A percentile compares a stretch with the other conserved stretches of the same genome.
These are phyloP conservation scores for Penicillium sp. DNA, from an alignment of 2,329 filamentous ascomycete genomes.

Conservation along the genomic window DNA sequence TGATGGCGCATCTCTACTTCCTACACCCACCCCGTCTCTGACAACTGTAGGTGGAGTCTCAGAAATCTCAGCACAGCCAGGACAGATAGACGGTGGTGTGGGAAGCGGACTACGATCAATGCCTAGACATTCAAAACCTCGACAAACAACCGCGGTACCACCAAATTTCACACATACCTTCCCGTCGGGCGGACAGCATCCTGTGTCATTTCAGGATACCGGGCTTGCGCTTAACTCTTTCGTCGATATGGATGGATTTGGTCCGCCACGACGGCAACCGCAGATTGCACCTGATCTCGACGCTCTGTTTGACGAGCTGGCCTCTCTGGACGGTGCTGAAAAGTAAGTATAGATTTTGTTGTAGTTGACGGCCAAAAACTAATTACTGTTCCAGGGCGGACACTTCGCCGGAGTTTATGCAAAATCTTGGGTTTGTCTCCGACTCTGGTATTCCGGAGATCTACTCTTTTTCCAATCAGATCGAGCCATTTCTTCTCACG, in stretches of 20 bases:
- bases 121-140: conserved; percentile 18
- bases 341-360: conserved; percentile 27
- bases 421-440: conserved; percentile 35
- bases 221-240: conserved; percentile 24
- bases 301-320: conserved; percentile 54
- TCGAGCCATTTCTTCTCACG: conserved; percentile 31
- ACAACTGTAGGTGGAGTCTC: conserved; percentile 18
- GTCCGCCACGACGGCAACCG: conserved; percentile 21
- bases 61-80: conserved; percentile 17
- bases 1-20: conserved; percentile 23
- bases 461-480: conserved; percentile 32
- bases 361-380: conserved; percentile 4
- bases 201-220: conserved; percentile 24
- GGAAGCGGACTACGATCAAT: conserved; percentile 13
- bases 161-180: conserved; percentile 23
- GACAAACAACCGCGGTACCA: conserved; percentile 16
- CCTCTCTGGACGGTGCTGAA: conserved; percentile 51
- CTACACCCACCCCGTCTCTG: conserved; percentile 27
- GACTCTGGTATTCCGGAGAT: conserved; percentile 36
- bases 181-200: conserved; percentile 23
- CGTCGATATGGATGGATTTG: conserved; percentile 30
- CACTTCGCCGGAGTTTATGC: conserved; percentile 37
- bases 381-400: conserved; percentile 24
- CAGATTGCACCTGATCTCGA: conserved; percentile 40
- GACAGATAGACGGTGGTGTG: conserved; percentile 15